Evolutionary conservation across 179 eudicot genomes (phyloP), one percentile per base, ranked within the genome.

Genomic region (Corrigiola litoralis): DNA sequence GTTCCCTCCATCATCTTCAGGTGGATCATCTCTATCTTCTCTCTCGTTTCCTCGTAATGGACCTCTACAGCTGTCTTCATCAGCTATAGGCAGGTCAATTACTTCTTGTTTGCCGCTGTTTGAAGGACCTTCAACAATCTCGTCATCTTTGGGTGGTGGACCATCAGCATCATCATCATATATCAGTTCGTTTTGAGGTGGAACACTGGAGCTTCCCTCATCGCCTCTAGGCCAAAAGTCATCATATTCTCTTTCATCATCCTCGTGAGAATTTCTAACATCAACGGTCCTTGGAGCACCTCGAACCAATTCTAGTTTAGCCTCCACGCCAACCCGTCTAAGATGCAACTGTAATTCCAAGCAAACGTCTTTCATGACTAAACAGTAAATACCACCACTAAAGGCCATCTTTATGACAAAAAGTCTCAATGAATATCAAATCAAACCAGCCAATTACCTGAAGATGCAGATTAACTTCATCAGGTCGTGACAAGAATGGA

Each of bases 401-500:
- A 56, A 11, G 25, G 52, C n/a, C n/a, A 38, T 61, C 21, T 21
- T 9, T 8, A 29, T 31, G 8, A 12, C 61, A 51, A 16, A 5
- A 36, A 36, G 38, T 6, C 2, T 4, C 18, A 3, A 72, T 18
- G 4, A 5, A 17, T 37, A 5, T 13, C 12, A 8, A 49, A 23
- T 12, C 31, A 58, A 27, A 27, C 6, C 32, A 14, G 48, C 13
- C 24, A 6, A 13, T 13, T 78, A 95, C 99, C 97, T 88, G 97
- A 81, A 95, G 95, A 77, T 95, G 96, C 55, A 95, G 88, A 78
- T 92, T 95, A 41, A 95, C 90, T 87, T 95, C 99, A 60, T 95
- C 99, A 2, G 99, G 84, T n/a, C 97, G 86, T 13, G 99, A 91
- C 63, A 95, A 84, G 78, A 88, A 95, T 11, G 99, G 99, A 61